Evolutionary conservation across 2,329 filamentous ascomycete species (phyloP), one percentile per base, ranked within the genome.

Genomic region (Fusarium domesticum): DNA sequence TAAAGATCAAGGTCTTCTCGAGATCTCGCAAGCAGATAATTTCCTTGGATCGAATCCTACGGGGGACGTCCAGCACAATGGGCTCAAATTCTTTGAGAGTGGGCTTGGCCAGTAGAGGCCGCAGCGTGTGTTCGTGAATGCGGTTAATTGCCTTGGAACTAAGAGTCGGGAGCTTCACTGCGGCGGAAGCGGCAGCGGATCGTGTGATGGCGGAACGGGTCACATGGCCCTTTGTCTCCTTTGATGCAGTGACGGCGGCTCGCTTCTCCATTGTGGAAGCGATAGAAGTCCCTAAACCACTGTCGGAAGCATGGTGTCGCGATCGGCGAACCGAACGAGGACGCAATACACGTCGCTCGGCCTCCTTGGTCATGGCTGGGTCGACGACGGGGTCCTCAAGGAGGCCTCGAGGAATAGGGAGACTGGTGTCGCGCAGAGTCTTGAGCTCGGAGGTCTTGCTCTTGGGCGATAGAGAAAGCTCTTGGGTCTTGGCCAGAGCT

Each of bases 1-100:
- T 82, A 70, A 91, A 90, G 62, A 96, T 81, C 50, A 97, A 75
- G 8, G 86, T 92, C 80, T 96, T 96, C 70, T 97, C 92, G 38
- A 97, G 78, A 69, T 97, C 92, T 67, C 92, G 84, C 43, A 97
- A 81, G 71, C 87, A 96, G 65, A 87, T 83, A 62, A 97, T 93
- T 60, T 93, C 83, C 68, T 89, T 91, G 63, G 84, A 81, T 62
- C 82, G 81, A 64, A 96, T 93, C 62, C 85, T 85, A 66, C 79
- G 77, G 37, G 89, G 89, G 53, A 90, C 83, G 66, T 88, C 85
- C 56, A 85, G 76, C 53, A 96, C 78, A 58, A 96, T 80, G 37
- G 85, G 76, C 64, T 89, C 85, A 66, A 96, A 96, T 37, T 86
- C 82, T 65, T 89, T 87, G 49, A 95, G 77, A 23, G 78, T 75